These are phyloP conservation scores for Chlamydomonas sphaeroides DNA, from an alignment of 139 green algal species.

Conservation along the genomic window DNA sequence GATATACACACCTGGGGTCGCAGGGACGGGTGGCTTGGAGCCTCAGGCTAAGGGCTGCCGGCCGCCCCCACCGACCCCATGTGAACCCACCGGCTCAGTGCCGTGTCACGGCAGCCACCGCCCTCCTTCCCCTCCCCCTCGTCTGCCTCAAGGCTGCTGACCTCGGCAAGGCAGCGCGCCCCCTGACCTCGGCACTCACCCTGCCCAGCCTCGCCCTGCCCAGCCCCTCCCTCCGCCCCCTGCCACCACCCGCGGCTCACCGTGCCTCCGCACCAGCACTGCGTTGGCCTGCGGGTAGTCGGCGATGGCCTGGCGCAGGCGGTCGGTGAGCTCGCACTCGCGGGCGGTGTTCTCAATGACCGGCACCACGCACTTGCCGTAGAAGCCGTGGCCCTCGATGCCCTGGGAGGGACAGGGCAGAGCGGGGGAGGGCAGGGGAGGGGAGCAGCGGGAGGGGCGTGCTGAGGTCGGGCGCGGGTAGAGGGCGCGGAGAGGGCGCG, in stretches of 20 bases:
- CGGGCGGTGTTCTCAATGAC: conserved; percentile 98
- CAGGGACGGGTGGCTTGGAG: too few species aligned
- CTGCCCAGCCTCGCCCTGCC: too few species aligned
- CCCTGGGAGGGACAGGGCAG: conserved; percentile 58
- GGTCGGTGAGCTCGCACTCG: conserved; percentile 95
- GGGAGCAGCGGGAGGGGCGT: background rate
- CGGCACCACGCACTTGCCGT: conserved; percentile 84
- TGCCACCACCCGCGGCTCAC: conserved; percentile 31
- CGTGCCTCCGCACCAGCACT: conserved; percentile 84
- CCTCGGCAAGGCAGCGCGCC: too few species aligned
- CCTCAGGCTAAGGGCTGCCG: too few species aligned
- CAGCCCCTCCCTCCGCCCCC: background rate
- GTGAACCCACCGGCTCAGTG: too few species aligned
- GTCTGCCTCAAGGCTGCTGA: too few species aligned
- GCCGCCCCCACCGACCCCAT: too few species aligned
- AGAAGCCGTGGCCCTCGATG: conserved; percentile 90
- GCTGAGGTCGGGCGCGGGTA: too few species aligned
- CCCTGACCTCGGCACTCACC: too few species aligned
- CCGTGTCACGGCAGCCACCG: too few species aligned
- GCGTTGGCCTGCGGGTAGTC: conserved; percentile 85
- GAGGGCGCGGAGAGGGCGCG: too few species aligned
- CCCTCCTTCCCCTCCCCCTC: too few species aligned
- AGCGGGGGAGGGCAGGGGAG: background rate
- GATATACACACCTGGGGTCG: conserved; percentile 89
- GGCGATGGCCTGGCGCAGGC: conserved; percentile 83